These are phyloP conservation scores for Candida coleopterorum DNA, from an alignment of 805 yeast genomes.

Conservation along the genomic window DNA sequence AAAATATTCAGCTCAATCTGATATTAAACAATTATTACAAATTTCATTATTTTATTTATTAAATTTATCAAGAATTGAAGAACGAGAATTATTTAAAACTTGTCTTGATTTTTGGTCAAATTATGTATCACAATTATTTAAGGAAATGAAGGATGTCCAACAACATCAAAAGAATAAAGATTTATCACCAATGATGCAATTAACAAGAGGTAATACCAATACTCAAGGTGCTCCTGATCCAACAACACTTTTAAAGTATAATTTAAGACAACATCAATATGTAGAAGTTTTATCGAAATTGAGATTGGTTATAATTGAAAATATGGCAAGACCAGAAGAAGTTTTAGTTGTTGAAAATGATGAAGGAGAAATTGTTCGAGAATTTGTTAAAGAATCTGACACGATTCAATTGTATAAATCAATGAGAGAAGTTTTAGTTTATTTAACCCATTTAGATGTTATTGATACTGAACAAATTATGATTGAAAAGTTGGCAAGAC, in stretches of 20 bases:
- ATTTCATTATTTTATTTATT: conserved; percentile 78
- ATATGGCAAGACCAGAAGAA: conserved; percentile 98
- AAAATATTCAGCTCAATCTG: conserved; percentile 41
- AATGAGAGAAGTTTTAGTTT: conserved; percentile 93
- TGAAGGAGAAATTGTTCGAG: conserved; percentile 98
- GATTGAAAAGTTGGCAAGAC: conserved; percentile 86
- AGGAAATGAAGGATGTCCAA: conserved; percentile 81
- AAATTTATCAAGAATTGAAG: conserved; percentile 84
- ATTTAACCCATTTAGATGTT: conserved; percentile 92
- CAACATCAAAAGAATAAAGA: no score
- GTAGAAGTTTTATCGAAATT: conserved; percentile 72
- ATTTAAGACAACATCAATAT: conserved; percentile 83
- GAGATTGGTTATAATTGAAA: conserved; percentile 90
- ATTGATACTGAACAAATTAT: conserved; percentile 90
- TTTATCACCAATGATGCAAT: conserved; percentile 71
- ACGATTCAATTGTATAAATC: conserved; percentile 93
- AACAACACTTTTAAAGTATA: conserved; percentile 65
- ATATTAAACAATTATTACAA: conserved; percentile 53
- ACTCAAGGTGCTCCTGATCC: conserved; percentile 87
- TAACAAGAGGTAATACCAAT: conserved; percentile 46
- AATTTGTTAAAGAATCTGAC: conserved; percentile 93
- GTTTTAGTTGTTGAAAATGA: conserved; percentile 95
- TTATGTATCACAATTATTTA: conserved; percentile 75
- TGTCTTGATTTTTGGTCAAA: conserved; percentile 93
- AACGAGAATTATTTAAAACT: conserved; percentile 92